Base-by-base conservation (phyloP, 169 alveolate species). In the Eimeria sp. region DNA sequence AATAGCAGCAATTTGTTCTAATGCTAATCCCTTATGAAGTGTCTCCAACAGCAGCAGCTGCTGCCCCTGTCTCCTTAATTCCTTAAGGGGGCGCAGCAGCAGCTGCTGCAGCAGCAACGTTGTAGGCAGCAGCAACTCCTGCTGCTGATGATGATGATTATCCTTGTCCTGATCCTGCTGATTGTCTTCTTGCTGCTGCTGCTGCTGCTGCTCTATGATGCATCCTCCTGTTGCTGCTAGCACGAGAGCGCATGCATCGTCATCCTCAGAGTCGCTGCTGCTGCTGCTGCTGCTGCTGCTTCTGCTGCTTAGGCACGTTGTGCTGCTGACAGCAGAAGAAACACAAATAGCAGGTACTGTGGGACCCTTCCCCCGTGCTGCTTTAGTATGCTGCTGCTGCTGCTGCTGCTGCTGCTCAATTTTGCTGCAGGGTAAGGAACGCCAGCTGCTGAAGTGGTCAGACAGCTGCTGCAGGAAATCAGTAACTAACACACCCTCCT, bases 21-120 rank as follows among this genome's bases (percentile, higher is more conserved):
- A 40, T 7, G 51, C 84, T 6, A 73, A 22, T 27, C 84, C 84
- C 22, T 73, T 45, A 45, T 73, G 84, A 3, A 73, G 84, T 43
- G 84, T 73, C 84, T 73, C 84, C 30, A 73, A 49, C 84, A 73
- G 84, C 84, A 73, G 54, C 47, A 73, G 84, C 47, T 73, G 84
- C 84, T 40, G 54, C 54, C 84, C 84, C 9, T 16, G 9, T 16
- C 18, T 73, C 43, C 51, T 22, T 18, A 73, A 16, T 49, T 73
- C 51, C 84, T 40, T 27, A 2, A 73, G 51, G 27, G 84, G 84
- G 30, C 13, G 47, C 51, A 73, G 30, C 18, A 73, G 84, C 84
- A 73, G 54, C 58, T 73, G 84, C 84, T 73, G 84, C 84, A 73
- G 84, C 84, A 14, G 84, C 54, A 73, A 40, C 10, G 54, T 73